Conservation (phyloP, 257 asterid genomes). For the Solanum piurae region DNA sequence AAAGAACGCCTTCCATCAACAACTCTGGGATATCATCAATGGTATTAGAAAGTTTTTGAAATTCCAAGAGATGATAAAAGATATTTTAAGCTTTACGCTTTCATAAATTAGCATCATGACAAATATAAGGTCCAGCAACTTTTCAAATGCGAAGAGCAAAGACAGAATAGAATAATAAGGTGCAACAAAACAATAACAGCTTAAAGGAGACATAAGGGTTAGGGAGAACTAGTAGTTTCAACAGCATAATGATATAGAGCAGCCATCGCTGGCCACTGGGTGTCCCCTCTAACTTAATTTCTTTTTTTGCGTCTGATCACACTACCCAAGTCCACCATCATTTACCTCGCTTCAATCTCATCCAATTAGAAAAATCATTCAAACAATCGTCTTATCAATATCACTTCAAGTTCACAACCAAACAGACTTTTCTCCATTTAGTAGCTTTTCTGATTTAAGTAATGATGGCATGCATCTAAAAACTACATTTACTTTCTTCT, state of each 20-base stretch:
- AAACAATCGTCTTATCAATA: neutral
- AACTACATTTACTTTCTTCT: neutral
- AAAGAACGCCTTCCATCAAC: conserved; percentile 81
- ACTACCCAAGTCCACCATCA: neutral
- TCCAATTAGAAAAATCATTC: neutral
- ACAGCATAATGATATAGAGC: neutral
- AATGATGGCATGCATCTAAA: neutral
- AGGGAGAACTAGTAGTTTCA: neutral
- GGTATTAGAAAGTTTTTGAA: neutral
- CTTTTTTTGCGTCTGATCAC: neutral
- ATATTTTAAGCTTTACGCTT: neutral
- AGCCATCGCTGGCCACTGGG: neutral
- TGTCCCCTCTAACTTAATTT: neutral
- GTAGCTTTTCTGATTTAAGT: neutral
- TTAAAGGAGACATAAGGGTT: neutral
- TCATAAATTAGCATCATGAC: neutral
- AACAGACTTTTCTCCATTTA: neutral
- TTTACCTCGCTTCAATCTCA: neutral
- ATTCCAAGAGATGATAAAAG: neutral
- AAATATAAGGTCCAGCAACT: neutral
- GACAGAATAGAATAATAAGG: neutral
- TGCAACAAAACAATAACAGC: neutral
- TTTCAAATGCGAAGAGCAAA: neutral
- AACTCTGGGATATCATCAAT: conserved; percentile 34
- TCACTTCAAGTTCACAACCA: neutral